Conservation (phyloP, 176 grass and related monocot species). For the Avena eriantha region DNA sequence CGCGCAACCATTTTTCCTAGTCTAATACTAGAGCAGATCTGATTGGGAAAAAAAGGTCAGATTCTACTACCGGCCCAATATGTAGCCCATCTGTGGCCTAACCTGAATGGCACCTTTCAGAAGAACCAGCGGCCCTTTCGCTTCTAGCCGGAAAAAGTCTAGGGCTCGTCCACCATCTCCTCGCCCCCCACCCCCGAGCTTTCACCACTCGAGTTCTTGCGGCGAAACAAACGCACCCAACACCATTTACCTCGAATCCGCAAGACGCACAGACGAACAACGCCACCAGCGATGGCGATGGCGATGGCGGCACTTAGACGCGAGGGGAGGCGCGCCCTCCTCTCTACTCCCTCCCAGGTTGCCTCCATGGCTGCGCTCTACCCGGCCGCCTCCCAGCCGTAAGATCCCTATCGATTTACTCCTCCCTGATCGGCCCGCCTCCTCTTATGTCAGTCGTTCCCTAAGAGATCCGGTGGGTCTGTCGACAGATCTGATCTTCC, state of each 20-base stretch:
- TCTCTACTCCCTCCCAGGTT: conserved; percentile 41
- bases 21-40: no score
- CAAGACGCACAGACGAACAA: conserved; percentile 18
- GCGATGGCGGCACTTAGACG: conserved; percentile 75
- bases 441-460: conserved; percentile 7
- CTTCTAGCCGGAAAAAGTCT: not conserved
- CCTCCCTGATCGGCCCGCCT: not conserved
- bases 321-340: conserved; percentile 69
- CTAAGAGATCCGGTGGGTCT: not conserved
- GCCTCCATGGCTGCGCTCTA: conserved; percentile 51
- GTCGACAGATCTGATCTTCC: conserved; percentile 2
- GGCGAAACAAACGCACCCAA: conserved; percentile 1
- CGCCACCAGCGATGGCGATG: conserved; percentile 63
- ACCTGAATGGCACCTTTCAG: not conserved
- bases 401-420: conserved; percentile 16
- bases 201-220: not conserved
- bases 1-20: no score
- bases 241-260: conserved; percentile 19
- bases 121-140: not conserved
- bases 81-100: not conserved
- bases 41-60: not conserved
- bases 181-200: not conserved
- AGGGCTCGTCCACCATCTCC: conserved; percentile 12
- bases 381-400: conserved; percentile 50
- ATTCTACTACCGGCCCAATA: not conserved